Base-by-base conservation (phyloP, 1,284 basidiomycete genomes). In the Lentinus polychrous region DNA sequence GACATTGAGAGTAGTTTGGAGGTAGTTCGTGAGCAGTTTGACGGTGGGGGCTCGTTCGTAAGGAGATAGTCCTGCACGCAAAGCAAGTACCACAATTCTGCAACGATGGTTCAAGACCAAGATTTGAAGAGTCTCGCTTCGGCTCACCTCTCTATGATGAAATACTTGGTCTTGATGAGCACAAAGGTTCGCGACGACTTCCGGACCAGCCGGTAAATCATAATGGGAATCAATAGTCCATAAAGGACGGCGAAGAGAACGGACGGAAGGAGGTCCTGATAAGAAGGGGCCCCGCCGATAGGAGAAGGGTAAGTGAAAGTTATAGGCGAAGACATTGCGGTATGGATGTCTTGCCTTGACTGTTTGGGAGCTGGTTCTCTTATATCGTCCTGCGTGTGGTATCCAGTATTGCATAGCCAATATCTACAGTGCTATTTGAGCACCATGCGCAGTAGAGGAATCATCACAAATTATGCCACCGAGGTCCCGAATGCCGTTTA, bases 231-330 rank as follows among this genome's bases (percentile, higher is more conserved):
- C 17, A 48, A 34, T 10, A 17, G n/a, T 11, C 27, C 17, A 33
- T 43, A 48, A 18, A 48, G 47, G 12, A 34, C 23, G 8, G 27
- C 24, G 18, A 48, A 48, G 7, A 55, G n/a, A 2, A 60, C 46
- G 11, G 57, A 55, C n/a, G 52, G 50, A 14, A 42, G 53, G 44
- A 58, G 49, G 43, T 60, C 58, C 11, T 43, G 48, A 43, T 50
- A 17, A 27, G 57, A 43, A 22, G 55, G 52, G 8, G 53, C 49
- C 31, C 58, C 58, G 22, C 58, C 57, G 17, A 60, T 52, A 22
- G 58, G 58, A 2, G 58, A 54, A 20, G 58, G 58, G 38, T 59
- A 60, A 34, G 15, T 46, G 20, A 46, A 36, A 5, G 4, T 37
- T 37, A 12, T 14, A 6, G 36, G 36, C n/a, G 36, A 20, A 37